Evolutionary conservation across 495 filamentous ascomycete genomes (phyloP).

Genomic region (Penicillium malachiteum): DNA sequence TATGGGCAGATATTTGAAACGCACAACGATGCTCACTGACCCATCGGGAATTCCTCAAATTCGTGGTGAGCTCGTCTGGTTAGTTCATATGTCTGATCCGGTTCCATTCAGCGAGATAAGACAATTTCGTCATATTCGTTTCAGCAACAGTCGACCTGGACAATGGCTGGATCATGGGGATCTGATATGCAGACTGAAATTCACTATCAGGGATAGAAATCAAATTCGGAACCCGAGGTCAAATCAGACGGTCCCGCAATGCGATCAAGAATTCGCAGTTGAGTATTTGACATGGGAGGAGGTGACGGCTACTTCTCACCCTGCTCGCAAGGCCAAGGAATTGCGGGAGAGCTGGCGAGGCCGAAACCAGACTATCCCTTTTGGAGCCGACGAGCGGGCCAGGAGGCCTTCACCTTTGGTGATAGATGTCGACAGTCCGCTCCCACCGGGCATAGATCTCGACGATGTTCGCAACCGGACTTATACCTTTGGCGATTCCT

Average conservation of each 20-base stretch:
- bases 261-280: background rate
- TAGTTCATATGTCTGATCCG: background rate
- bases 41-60: constrained; percentile 1
- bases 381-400: constrained; percentile 15
- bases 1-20: background rate
- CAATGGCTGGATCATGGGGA: background rate
- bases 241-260: background rate
- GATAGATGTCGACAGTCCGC: background rate
- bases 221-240: background rate
- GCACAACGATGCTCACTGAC: background rate
- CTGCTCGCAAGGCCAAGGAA: background rate
- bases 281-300: constrained; percentile 29
- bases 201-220: background rate
- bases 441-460: constrained; percentile 10
- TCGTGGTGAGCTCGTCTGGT: constrained; percentile 11
- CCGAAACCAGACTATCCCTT: constrained; percentile 21
- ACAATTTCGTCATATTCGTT: constrained; percentile 22
- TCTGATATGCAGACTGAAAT: constrained; percentile 2
- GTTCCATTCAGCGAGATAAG: constrained; percentile 23
- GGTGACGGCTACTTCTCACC: constrained; percentile 12
- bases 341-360: constrained; percentile 35
- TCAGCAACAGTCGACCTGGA: constrained; percentile 32
- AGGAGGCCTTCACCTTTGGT: background rate
- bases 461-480: constrained; percentile 15
- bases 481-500: constrained; percentile 70